Evolutionary conservation across 2,329 filamentous ascomycete species (phyloP).

Genomic region (Tolypocladium pustulatum): DNA sequence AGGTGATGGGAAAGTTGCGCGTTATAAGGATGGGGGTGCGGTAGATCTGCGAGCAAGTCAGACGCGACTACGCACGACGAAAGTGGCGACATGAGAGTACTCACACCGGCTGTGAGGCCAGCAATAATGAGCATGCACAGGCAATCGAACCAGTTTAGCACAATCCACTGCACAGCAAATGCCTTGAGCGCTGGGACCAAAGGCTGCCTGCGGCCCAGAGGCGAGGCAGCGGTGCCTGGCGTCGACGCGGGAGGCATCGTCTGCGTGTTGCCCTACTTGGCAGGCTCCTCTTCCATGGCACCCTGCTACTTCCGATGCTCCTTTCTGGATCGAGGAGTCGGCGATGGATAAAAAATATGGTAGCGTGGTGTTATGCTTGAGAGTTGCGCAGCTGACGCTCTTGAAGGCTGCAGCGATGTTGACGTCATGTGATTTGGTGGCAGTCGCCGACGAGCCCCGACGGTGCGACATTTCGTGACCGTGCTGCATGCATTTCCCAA

Average conservation of each 20-base stretch:
- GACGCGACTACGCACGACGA: neutral
- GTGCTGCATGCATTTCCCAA: neutral
- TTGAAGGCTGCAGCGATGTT: neutral
- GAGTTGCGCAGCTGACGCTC: neutral
- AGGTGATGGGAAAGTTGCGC: slow-evolving; percentile 52
- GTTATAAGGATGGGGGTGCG: slow-evolving; percentile 41
- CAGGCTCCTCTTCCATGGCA: neutral
- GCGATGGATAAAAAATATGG: neutral
- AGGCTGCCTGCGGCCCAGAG: neutral
- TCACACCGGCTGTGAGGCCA: slow-evolving; percentile 17
- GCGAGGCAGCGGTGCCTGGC: neutral
- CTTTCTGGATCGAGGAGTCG: neutral
- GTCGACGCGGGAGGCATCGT: neutral
- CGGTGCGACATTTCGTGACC: neutral
- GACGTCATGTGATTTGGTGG: neutral
- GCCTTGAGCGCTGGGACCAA: slow-evolving; percentile 2
- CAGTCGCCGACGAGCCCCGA: neutral
- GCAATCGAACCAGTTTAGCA: slow-evolving; percentile 47
- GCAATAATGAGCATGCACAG: slow-evolving; percentile 46
- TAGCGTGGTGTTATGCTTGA: neutral
- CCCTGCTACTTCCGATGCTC: neutral
- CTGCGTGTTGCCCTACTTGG: neutral
- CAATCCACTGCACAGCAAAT: slow-evolving; percentile 39
- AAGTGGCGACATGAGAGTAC: neutral
- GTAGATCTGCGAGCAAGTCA: slow-evolving; percentile 30